These are phyloP conservation scores for Boletellus sp. DNA, from an alignment of 1,284 basidiomycete genomes.

Conservation along the genomic window DNA sequence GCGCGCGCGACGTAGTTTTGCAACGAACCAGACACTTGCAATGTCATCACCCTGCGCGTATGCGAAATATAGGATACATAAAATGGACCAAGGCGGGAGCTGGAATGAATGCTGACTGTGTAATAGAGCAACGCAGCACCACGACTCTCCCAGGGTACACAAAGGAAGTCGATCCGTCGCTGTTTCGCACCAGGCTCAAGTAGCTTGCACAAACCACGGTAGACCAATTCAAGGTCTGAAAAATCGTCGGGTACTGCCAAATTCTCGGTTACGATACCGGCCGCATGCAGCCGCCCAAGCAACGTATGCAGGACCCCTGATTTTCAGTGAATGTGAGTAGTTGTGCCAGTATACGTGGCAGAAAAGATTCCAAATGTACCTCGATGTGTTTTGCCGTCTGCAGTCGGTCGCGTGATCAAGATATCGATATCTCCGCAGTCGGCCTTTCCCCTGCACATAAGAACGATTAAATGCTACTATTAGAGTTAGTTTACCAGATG, in stretches of 20 bases:
- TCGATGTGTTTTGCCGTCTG: slow-evolving; percentile 70
- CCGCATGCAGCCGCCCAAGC: slow-evolving; percentile 52
- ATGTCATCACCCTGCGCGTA: slow-evolving; percentile 82
- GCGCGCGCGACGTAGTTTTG: background rate
- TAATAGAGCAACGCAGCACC: slow-evolving; percentile 89
- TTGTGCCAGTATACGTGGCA: slow-evolving; percentile 1
- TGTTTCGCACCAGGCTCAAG: slow-evolving; percentile 43
- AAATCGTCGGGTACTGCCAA: slow-evolving; percentile 69
- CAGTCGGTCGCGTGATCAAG: slow-evolving; percentile 70
- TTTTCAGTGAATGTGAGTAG: background rate
- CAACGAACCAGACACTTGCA: slow-evolving; percentile 41
- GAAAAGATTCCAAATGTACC: slow-evolving; percentile 38
- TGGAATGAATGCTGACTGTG: slow-evolving; percentile 47
- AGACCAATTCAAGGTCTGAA: slow-evolving; percentile 66
- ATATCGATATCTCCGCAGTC: slow-evolving; percentile 90
- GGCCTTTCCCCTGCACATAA: slow-evolving; percentile 55
- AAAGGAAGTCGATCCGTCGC: slow-evolving; percentile 81
- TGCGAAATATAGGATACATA: no score
- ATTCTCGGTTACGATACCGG: slow-evolving; percentile 71
- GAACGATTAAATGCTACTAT: background rate
- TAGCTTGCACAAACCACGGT: slow-evolving; percentile 72
- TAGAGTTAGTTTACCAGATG: background rate
- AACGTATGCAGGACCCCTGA: slow-evolving; percentile 58
- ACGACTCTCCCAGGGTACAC: slow-evolving; percentile 70
- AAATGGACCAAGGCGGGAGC: background rate